Evolutionary conservation across 2,329 filamentous ascomycete species (phyloP).

Genomic region (Stagonosporopsis vannaccii): DNA sequence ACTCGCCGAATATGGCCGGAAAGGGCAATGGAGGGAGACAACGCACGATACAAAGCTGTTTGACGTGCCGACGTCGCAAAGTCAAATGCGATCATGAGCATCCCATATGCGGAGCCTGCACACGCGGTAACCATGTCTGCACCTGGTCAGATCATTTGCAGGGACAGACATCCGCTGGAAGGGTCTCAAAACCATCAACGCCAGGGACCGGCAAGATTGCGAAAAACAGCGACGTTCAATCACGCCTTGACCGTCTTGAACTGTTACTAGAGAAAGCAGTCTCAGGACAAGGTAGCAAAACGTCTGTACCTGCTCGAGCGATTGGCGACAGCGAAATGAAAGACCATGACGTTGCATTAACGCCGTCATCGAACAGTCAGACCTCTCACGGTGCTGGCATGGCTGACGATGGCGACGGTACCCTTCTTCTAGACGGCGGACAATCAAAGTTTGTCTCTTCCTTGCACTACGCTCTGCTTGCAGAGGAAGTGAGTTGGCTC

Average conservation of each 20-base stretch:
- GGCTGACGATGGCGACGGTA: slow-evolving; percentile 47
- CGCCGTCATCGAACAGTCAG: slow-evolving; percentile 45
- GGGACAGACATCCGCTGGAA: slow-evolving; percentile 25
- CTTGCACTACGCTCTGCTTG: slow-evolving; percentile 50
- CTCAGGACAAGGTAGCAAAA: slow-evolving; percentile 25
- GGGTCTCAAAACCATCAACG: slow-evolving; percentile 37
- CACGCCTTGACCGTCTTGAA: slow-evolving; percentile 48
- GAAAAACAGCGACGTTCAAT: slow-evolving; percentile 45
- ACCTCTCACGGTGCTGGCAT: slow-evolving; percentile 45
- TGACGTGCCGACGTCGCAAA: slow-evolving; percentile 49
- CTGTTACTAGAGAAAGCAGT: slow-evolving; percentile 46
- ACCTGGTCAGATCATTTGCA: slow-evolving; percentile 44
- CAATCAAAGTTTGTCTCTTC: slow-evolving; percentile 51
- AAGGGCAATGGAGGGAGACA: slow-evolving; percentile 44
- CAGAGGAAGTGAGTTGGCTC: slow-evolving; percentile 44
- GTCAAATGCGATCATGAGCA: slow-evolving; percentile 50
- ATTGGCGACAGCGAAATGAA: slow-evolving; percentile 30
- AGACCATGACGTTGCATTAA: slow-evolving; percentile 32
- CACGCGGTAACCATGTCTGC: slow-evolving; percentile 47
- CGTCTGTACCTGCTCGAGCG: slow-evolving; percentile 25
- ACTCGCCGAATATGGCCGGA: slow-evolving; percentile 32
- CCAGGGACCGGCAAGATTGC: slow-evolving; percentile 26
- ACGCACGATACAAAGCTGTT: slow-evolving; percentile 48
- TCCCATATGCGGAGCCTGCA: slow-evolving; percentile 49
- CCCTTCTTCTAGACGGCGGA: slow-evolving; percentile 46